phyloP scores from a whole-genome alignment of 129 eudicot genomes.

The Logfia minima region DNA sequence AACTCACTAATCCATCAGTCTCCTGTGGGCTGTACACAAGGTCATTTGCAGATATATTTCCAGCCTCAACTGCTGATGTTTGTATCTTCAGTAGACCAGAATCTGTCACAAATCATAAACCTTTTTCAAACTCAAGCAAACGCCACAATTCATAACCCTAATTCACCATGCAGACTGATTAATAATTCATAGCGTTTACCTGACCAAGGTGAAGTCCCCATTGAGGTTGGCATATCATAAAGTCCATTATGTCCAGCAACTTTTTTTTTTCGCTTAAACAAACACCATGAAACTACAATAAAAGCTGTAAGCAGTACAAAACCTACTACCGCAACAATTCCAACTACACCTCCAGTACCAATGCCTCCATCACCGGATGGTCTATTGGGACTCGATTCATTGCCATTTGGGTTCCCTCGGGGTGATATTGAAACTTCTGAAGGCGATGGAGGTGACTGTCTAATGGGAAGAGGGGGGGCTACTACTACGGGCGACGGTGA shows the following conservation, averaged over 20 bases:
- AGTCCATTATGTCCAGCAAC: conserved; percentile 29
- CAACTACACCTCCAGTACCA: conserved; percentile 43
- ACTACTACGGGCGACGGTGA: conserved; percentile 27
- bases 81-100: conserved; percentile 51
- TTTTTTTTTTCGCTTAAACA: conserved; percentile 45
- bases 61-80: conserved; percentile 24
- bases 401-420: conserved; percentile 31
- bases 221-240: conserved; percentile 43
- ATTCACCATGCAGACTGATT: background rate
- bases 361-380: conserved; percentile 43
- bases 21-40: conserved; percentile 39
- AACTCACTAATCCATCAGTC: conserved; percentile 50
- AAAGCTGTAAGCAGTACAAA: conserved; percentile 43
- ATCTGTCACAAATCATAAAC: conserved; percentile 43
- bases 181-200: conserved; percentile 36
- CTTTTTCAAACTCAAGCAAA: background rate
- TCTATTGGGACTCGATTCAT: conserved; percentile 34
- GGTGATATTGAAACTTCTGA: conserved; percentile 38
- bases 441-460: conserved; percentile 37
- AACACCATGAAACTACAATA: conserved; percentile 38
- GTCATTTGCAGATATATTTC: conserved; percentile 34
- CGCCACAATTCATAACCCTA: background rate
- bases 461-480: conserved; percentile 26
- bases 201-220: conserved; percentile 50
- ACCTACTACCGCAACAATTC: conserved; percentile 47